Conservation (phyloP, 139 green algal genomes). For the Gonium pectorale region DNA sequence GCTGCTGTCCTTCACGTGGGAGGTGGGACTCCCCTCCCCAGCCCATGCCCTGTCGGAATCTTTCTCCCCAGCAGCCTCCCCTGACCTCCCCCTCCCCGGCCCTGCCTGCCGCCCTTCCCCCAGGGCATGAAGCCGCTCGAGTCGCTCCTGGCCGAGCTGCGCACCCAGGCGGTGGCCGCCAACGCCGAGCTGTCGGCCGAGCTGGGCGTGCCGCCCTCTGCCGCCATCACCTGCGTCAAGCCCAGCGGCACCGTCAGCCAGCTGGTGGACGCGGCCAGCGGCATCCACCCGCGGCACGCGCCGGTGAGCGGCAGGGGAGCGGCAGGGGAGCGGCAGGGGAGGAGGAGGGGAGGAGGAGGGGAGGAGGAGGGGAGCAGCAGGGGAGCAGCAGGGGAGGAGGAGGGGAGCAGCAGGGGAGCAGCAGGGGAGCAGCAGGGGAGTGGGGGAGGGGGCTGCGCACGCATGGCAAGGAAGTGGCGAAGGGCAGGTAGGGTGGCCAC, state of each 20-base stretch:
- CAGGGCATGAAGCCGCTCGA: constrained; percentile 34
- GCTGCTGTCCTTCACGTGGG: no score
- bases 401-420: no score
- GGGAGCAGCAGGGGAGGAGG: no score
- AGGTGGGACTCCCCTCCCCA: no score
- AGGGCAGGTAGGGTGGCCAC: no score
- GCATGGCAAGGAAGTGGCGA: no score
- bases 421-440: no score
- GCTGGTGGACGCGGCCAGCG: constrained; percentile 58
- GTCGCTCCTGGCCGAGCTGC: constrained; percentile 25
- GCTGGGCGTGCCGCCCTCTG: constrained; percentile 51
- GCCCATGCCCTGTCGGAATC: no score
- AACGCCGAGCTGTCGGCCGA: constrained; percentile 43
- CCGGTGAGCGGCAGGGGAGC: background rate
- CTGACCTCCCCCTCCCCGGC: background rate
- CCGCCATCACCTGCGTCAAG: constrained; percentile 63
- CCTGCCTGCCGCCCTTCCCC: no score
- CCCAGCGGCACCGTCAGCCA: constrained; percentile 63
- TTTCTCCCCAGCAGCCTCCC: background rate
- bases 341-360: no score
- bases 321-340: background rate
- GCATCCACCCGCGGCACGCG: constrained; percentile 60
- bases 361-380: no score
- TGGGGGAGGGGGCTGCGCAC: no score
- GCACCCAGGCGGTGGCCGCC: background rate